Conservation (phyloP, 768 basidiomycete species). For the Tremella fuciformis region DNA sequence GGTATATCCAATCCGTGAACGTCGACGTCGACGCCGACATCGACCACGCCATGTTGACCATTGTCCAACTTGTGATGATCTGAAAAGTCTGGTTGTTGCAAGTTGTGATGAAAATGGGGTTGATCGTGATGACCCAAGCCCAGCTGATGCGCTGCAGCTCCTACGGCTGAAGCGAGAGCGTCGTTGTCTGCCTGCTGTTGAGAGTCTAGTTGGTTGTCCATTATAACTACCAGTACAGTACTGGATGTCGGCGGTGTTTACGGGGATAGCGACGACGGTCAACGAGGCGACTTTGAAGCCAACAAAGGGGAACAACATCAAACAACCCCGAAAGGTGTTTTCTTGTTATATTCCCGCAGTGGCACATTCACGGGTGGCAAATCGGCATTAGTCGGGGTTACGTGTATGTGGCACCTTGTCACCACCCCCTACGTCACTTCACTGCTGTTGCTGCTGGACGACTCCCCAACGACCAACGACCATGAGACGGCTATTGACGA, state of each 20-base stretch:
- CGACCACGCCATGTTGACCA: slow-evolving; percentile 20
- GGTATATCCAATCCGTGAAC: slow-evolving; percentile 34
- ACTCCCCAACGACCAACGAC: background rate
- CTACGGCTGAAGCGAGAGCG: slow-evolving; percentile 34
- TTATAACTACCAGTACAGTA: background rate
- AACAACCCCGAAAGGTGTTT: too few relatives aligned
- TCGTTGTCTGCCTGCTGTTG: slow-evolving; percentile 32
- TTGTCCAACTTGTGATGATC: slow-evolving; percentile 16
- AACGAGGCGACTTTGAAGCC: too few relatives aligned
- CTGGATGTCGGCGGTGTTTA: too few relatives aligned
- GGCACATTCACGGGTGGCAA: too few relatives aligned
- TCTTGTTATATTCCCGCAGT: too few relatives aligned
- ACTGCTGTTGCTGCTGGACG: too few relatives aligned
- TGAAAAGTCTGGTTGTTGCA: slow-evolving; percentile 37
- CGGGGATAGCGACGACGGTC: too few relatives aligned
- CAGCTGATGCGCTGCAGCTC: slow-evolving; percentile 30
- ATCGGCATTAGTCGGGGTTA: too few relatives aligned
- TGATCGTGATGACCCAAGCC: slow-evolving; percentile 13
- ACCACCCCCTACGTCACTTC: too few relatives aligned
- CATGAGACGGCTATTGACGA: background rate
- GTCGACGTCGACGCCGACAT: slow-evolving; percentile 27
- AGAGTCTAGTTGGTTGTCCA: slow-evolving; percentile 5
- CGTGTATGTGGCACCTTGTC: too few relatives aligned
- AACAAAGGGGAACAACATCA: too few relatives aligned
- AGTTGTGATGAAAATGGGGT: slow-evolving; percentile 25